Evolutionary conservation across 2,329 filamentous ascomycete genomes (phyloP).

Genomic region (Annulohypoxylon truncatum): DNA sequence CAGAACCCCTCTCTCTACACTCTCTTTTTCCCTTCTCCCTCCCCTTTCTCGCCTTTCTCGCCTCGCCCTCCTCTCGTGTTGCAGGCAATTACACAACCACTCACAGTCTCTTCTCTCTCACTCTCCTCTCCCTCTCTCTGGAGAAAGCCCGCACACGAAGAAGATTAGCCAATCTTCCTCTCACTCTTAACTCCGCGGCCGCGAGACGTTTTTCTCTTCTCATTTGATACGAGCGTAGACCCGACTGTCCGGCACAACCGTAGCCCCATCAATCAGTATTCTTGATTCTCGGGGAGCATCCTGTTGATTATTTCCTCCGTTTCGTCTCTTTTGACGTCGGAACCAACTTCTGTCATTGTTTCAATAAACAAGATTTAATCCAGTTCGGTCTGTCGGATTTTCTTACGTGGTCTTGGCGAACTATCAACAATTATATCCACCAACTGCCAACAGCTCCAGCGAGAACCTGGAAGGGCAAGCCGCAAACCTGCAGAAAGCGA

Average conservation of each 20-base stretch:
- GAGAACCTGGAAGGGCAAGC: conserved; percentile 11
- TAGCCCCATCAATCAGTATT: conserved; percentile 52
- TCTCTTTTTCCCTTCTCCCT: conserved; percentile 50
- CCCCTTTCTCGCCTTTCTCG: conserved; percentile 37
- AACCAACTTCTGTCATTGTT: conserved; percentile 48
- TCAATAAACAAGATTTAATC: conserved; percentile 57
- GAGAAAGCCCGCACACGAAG: conserved; percentile 28
- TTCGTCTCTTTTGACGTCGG: conserved; percentile 47
- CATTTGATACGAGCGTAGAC: conserved; percentile 52
- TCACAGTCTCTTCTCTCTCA: conserved; percentile 2
- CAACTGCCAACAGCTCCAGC: conserved; percentile 3
- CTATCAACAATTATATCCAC: conserved; percentile 15
- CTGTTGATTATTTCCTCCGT: conserved; percentile 47
- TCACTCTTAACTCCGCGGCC: conserved; percentile 28
- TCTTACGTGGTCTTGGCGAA: conserved; percentile 31
- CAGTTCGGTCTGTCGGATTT: conserved; percentile 53
- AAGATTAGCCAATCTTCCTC: conserved; percentile 16
- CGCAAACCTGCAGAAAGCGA: conserved; percentile 24
- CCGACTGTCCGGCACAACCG: conserved; percentile 52
- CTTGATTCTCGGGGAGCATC: conserved; percentile 48
- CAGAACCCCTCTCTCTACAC: conserved; percentile 54
- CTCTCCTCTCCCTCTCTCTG: conserved; percentile 15
- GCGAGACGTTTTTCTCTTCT: conserved; percentile 44
- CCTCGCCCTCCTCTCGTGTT: conserved; percentile 46
- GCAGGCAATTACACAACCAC: conserved; percentile 43